Percentiles rank a stretch among this genome's conserved stretches.
phyloP scores from a whole-genome alignment of 208 protist genomes.

The Leishmania martiniquensis region DNA sequence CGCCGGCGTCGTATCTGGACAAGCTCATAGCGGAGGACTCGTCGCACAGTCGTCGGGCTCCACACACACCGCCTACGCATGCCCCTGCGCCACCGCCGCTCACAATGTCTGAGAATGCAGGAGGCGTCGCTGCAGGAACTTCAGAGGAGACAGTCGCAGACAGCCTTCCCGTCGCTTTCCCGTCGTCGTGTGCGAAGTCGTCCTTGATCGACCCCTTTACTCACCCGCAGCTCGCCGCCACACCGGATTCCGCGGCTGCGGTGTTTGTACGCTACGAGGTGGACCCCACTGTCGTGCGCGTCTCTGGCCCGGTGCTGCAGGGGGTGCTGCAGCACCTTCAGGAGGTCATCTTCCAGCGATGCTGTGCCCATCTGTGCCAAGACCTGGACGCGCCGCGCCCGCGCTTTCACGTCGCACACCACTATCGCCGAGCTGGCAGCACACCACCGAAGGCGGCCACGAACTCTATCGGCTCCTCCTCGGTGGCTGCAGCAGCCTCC shows the following conservation, averaged over 20 bases:
- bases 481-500: background rate
- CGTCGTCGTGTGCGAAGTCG: background rate
- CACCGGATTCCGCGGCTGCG: conserved; percentile 10
- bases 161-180: background rate
- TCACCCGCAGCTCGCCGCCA: background rate
- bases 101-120: background rate
- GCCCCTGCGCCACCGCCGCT: background rate
- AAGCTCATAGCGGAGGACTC: background rate
- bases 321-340: conserved; percentile 51
- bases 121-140: background rate
- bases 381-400: conserved; percentile 27
- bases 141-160: background rate
- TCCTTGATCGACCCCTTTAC: background rate
- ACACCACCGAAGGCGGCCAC: background rate
- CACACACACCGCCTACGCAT: background rate
- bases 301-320: conserved; percentile 44
- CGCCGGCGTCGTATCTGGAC: background rate
- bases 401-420: conserved; percentile 12
- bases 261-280: conserved; percentile 70
- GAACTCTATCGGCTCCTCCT: background rate
- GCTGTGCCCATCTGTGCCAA: conserved; percentile 33
- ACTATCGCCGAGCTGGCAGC: background rate
- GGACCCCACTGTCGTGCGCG: conserved; percentile 51
- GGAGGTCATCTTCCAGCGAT: conserved; percentile 47
- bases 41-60: background rate